Conservation (phyloP, 805 yeast species). For the Candida suzukii region DNA sequence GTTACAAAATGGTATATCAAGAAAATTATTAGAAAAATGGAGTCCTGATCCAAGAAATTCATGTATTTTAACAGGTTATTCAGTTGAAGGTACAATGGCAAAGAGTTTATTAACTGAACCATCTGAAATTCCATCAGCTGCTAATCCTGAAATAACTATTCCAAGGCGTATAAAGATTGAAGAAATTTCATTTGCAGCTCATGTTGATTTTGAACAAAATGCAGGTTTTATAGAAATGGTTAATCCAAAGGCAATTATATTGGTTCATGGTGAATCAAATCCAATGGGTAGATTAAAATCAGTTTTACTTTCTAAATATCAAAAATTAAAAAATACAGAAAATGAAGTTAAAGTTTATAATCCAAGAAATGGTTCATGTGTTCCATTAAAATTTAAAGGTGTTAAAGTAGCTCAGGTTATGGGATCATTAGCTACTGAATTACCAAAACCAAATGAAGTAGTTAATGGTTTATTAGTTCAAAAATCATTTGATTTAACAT, state of each 20-base stretch:
- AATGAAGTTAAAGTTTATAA: constrained; percentile 87
- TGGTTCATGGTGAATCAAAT: constrained; percentile 95
- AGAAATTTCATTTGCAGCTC: constrained; percentile 98
- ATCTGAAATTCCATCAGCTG: constrained; percentile 73
- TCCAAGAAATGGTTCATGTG: constrained; percentile 83
- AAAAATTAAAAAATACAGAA: constrained; percentile 74
- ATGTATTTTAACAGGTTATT: constrained; percentile 88
- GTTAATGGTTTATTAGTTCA: constrained; percentile 85
- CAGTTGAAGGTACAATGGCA: constrained; percentile 98
- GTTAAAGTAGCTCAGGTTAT: constrained; percentile 72
- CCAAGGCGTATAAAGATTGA: constrained; percentile 86
- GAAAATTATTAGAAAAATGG: constrained; percentile 92
- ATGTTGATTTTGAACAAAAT: constrained; percentile 93
- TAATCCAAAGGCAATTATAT: constrained; percentile 75
- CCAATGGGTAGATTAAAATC: constrained; percentile 98
- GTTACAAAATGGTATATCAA: constrained; percentile 92
- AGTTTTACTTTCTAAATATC: constrained; percentile 82
- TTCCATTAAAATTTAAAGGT: constrained; percentile 73
- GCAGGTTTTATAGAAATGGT: constrained; percentile 85
- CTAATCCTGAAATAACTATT: constrained; percentile 74
- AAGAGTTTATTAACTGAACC: constrained; percentile 86
- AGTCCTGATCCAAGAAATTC: constrained; percentile 93
- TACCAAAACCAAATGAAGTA: constrained; percentile 30
- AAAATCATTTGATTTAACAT: constrained; percentile 79
- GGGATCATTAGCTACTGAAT: constrained; percentile 44